Conservation (phyloP, 768 basidiomycete genomes). For the Filobasidium wieringae region DNA sequence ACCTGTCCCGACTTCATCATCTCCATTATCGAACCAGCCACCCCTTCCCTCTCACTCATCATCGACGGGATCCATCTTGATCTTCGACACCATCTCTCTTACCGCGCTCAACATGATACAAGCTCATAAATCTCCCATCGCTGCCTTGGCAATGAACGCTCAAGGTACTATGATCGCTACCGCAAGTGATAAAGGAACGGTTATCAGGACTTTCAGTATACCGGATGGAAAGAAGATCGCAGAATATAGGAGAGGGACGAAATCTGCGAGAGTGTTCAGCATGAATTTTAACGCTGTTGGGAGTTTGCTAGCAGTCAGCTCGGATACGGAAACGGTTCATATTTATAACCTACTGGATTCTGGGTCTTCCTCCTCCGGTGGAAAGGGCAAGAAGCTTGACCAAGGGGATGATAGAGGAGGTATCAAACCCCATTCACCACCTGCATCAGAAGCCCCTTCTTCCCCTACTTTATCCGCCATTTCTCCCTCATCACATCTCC, state of each 20-base stretch:
- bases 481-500: too few species aligned
- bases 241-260: slow-evolving; percentile 84
- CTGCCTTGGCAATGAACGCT: slow-evolving; percentile 71
- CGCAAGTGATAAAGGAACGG: slow-evolving; percentile 87
- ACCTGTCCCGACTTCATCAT: slow-evolving; percentile 70
- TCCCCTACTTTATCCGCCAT: slow-evolving; percentile 20
- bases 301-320: slow-evolving; percentile 76
- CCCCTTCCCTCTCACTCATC: slow-evolving; percentile 39
- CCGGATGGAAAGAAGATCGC: slow-evolving; percentile 87
- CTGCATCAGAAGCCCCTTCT: slow-evolving; percentile 26
- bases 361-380: slow-evolving; percentile 38
- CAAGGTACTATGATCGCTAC: slow-evolving; percentile 85
- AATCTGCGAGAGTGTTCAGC: slow-evolving; percentile 72
- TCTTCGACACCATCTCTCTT: slow-evolving; percentile 86
- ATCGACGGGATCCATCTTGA: slow-evolving; percentile 59
- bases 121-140: slow-evolving; percentile 89
- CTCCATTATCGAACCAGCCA: slow-evolving; percentile 45
- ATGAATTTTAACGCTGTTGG: slow-evolving; percentile 74
- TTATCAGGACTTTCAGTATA: slow-evolving; percentile 85
- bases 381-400: slow-evolving; percentile 24
- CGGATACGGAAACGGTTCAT: slow-evolving; percentile 89
- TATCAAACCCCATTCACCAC: slow-evolving; percentile 14
- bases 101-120: slow-evolving; percentile 91
- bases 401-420: not conserved
- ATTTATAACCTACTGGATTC: slow-evolving; percentile 61